These are phyloP conservation scores for Neurospora pannonica DNA, from an alignment of 495 filamentous ascomycete species.

Conservation along the genomic window DNA sequence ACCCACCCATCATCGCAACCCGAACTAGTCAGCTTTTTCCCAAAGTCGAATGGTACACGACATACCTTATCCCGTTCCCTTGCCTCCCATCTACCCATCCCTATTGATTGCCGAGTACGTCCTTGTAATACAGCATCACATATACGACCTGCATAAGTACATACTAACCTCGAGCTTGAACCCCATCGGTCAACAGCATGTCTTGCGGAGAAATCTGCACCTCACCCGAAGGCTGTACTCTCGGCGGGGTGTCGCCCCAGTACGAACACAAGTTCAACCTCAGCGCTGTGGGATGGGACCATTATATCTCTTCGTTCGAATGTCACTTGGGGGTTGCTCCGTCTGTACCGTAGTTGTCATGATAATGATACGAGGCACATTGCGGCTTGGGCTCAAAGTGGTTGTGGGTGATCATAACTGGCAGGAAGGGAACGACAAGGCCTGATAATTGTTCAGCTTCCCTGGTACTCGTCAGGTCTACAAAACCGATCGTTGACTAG, in stretches of 20 bases:
- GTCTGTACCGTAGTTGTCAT: not conserved
- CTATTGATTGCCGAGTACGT: not conserved
- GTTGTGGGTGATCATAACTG: not conserved
- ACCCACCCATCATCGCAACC: not conserved
- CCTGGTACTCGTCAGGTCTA: no score
- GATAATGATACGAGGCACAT: no score
- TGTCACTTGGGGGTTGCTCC: slow-evolving; percentile 12
- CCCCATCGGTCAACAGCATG: not conserved
- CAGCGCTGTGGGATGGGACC: slow-evolving; percentile 24
- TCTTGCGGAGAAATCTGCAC: slow-evolving; percentile 31
- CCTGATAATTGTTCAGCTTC: not conserved
- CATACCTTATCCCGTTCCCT: not conserved
- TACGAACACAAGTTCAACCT: slow-evolving; percentile 30
- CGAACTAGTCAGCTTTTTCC: not conserved
- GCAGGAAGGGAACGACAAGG: not conserved
- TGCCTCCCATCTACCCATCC: not conserved
- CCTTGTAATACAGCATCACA: not conserved
- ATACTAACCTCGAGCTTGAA: not conserved
- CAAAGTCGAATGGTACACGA: not conserved
- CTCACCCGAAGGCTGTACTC: slow-evolving; percentile 36
- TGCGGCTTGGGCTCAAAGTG: no score
- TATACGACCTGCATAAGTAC: not conserved
- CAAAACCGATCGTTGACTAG: no score
- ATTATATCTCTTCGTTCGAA: slow-evolving; percentile 27
- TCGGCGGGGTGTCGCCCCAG: slow-evolving; percentile 26